A percentile compares a stretch with the other conserved stretches of the same genome.
Conservation (phyloP, 306 rosid species). For the Corylus heterophylla region DNA sequence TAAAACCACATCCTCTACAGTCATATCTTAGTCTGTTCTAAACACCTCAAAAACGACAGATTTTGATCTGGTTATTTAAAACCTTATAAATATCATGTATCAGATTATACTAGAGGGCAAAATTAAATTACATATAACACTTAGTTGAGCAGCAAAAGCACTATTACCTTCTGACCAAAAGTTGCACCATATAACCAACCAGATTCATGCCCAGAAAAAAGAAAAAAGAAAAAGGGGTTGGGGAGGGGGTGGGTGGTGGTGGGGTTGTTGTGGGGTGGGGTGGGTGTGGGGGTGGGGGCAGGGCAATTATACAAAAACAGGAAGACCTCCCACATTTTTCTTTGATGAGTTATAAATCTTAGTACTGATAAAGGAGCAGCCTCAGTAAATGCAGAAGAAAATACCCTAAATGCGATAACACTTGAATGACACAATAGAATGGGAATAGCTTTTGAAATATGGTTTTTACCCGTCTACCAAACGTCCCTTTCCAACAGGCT, state of each 20-base stretch:
- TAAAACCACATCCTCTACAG: background rate
- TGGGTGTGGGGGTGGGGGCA: no score
- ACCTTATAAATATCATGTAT: background rate
- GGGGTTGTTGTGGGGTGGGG: no score
- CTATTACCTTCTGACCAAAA: background rate
- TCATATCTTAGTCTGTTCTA: background rate
- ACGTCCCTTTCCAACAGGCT: background rate
- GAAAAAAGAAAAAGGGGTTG: no score
- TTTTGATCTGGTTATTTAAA: background rate
- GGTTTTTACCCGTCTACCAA: background rate
- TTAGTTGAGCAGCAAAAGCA: constrained; percentile 1
- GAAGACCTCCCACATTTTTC: no score
- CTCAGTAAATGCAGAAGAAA: background rate
- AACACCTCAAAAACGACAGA: background rate
- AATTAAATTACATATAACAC: background rate
- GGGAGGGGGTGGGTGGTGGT: no score
- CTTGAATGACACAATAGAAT: background rate
- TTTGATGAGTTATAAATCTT: background rate
- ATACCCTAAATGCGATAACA: background rate
- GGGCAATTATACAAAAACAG: no score
- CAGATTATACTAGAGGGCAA: no score
- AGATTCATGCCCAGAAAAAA: background rate
- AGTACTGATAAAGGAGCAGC: background rate
- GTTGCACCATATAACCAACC: background rate
- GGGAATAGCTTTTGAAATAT: background rate